Conservation (phyloP, 2,329 filamentous ascomycete genomes). For the Colletotrichum spaethianum region DNA sequence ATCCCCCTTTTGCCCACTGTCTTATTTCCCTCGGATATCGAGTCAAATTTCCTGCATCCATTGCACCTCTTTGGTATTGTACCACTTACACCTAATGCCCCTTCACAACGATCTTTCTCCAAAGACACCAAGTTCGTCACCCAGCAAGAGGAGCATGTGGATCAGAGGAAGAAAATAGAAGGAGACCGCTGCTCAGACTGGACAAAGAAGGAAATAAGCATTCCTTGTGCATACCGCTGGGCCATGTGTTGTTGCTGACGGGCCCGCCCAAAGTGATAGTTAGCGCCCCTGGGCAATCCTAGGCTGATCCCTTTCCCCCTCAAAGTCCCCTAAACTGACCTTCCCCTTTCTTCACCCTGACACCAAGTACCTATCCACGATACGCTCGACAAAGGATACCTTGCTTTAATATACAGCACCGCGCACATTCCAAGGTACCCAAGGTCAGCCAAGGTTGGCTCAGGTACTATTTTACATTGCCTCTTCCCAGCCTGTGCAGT, state of each 20-base stretch:
- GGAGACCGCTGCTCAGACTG: neutral
- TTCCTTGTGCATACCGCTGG: slow-evolving; percentile 3
- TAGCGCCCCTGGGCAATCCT: slow-evolving; percentile 10
- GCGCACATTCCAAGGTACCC: neutral
- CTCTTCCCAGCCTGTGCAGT: neutral
- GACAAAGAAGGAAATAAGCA: neutral
- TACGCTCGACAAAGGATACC: neutral
- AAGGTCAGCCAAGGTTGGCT: neutral
- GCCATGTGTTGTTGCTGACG: slow-evolving; percentile 5
- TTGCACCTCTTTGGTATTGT: neutral
- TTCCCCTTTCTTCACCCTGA: slow-evolving; percentile 2
- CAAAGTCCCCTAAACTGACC: slow-evolving; percentile 12
- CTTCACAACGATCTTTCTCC: neutral
- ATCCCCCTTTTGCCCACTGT: neutral
- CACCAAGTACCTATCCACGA: neutral
- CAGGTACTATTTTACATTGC: neutral
- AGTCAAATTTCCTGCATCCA: slow-evolving; percentile 24
- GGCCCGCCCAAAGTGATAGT: too few species aligned
- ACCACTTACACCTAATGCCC: too few species aligned
- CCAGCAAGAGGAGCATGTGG: neutral
- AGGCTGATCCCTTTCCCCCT: neutral
- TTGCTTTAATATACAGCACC: neutral
- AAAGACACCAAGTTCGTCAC: slow-evolving; percentile 16
- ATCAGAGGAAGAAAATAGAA: neutral
- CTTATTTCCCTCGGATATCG: slow-evolving; percentile 7